A percentile compares a stretch with the other conserved stretches of the same genome.
Evolutionary conservation across 2,329 filamentous ascomycete genomes (phyloP).

Genomic region (Aschersonia sp.): DNA sequence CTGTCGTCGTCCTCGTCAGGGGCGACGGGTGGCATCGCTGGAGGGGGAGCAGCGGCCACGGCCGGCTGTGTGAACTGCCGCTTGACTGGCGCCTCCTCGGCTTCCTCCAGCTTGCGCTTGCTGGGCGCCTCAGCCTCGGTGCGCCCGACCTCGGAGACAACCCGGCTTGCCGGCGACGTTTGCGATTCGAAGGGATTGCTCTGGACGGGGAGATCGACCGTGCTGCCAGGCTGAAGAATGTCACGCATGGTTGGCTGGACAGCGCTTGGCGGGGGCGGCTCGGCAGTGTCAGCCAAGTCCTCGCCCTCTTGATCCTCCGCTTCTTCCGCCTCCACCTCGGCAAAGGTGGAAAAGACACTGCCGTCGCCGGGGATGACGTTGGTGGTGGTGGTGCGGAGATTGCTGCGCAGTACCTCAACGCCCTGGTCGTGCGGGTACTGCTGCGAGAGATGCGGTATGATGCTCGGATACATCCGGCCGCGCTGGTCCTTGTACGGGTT

Average conservation of each 20-base stretch:
- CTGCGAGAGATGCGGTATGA: constrained; percentile 64
- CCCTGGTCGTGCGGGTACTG: constrained; percentile 46
- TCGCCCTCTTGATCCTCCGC: constrained; percentile 21
- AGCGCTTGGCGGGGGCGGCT: no score
- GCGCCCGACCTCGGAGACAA: not conserved
- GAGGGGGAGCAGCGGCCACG: constrained; percentile 4
- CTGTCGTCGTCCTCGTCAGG: constrained; percentile 19
- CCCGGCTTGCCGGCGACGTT: not conserved
- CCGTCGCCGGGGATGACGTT: constrained; percentile 12
- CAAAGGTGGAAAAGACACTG: constrained; percentile 13
- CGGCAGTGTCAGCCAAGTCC: no score
- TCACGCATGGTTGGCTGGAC: not conserved
- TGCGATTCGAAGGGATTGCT: constrained; percentile 21
- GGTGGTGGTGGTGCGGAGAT: constrained; percentile 29
- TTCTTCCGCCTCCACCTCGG: constrained; percentile 24
- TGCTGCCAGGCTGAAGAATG: constrained; percentile 7
- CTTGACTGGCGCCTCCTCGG: constrained; percentile 21
- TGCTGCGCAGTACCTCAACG: constrained; percentile 57
- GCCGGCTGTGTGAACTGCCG: constrained; percentile 20
- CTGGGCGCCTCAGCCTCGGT: constrained; percentile 14
- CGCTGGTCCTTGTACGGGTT: constrained; percentile 56
- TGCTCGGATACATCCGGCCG: constrained; percentile 52
- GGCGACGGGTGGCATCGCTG: constrained; percentile 1
- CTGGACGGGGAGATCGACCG: constrained; percentile 12
- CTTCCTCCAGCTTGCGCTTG: constrained; percentile 25